Conservation (phyloP, 495 filamentous ascomycete species). For the Peziza echinospora region DNA sequence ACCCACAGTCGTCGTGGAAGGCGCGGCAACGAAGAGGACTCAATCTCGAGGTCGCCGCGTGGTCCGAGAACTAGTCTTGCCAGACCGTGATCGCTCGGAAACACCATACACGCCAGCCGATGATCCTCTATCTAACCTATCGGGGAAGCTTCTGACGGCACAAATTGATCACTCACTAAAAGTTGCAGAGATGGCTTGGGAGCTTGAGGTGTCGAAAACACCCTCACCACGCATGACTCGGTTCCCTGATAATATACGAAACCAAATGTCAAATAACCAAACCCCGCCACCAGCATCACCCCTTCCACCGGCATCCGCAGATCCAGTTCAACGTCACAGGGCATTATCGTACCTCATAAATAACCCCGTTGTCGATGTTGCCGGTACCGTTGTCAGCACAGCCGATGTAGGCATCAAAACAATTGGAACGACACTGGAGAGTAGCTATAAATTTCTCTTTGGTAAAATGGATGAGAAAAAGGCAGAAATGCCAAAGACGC, state of each 20-base stretch:
- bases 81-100: slow-evolving; percentile 1
- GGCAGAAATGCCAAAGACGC: slow-evolving; percentile 51
- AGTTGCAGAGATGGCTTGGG: not conserved
- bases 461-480: slow-evolving; percentile 61
- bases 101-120: slow-evolving; percentile 2
- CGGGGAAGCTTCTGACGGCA: not conserved
- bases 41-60: slow-evolving; percentile 12
- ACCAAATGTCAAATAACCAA: slow-evolving; percentile 21
- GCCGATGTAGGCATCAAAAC: slow-evolving; percentile 82
- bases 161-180: not conserved
- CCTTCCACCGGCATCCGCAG: slow-evolving; percentile 20
- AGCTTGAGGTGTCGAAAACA: slow-evolving; percentile 1
- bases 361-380: slow-evolving; percentile 54
- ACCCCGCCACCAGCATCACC: slow-evolving; percentile 23
- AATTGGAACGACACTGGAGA: slow-evolving; percentile 67
- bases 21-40: slow-evolving; percentile 11
- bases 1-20: no score
- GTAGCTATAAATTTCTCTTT: slow-evolving; percentile 82
- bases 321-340: slow-evolving; percentile 19
- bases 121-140: not conserved
- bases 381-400: slow-evolving; percentile 60
- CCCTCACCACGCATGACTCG: slow-evolving; percentile 5
- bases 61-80: slow-evolving; percentile 6
- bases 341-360: slow-evolving; percentile 68
- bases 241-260: no score